Conservation (phyloP, 78 protist species). For the Thecamonas trahens region DNA sequence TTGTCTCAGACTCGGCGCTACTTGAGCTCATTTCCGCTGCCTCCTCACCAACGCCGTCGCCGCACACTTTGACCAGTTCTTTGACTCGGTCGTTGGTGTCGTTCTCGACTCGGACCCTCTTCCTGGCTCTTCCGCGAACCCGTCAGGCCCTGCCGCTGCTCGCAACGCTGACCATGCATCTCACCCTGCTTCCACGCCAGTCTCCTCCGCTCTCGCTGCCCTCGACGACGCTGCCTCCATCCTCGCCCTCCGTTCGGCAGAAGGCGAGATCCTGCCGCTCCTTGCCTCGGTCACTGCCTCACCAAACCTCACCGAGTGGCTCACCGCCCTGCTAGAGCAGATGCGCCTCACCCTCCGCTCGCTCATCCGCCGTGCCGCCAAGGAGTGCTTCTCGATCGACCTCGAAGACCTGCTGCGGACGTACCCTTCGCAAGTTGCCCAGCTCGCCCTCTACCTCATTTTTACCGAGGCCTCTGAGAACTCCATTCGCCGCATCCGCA, state of each 20-base stretch:
- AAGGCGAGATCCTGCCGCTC: conserved; percentile 45
- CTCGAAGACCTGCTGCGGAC: conserved; percentile 23
- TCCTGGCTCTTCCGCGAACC: background rate
- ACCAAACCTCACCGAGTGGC: conserved; percentile 83
- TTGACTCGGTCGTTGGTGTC: conserved; percentile 9
- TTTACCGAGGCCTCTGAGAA: conserved; percentile 66
- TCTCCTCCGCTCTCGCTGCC: no score
- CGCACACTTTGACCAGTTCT: conserved; percentile 34
- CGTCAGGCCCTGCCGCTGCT: conserved; percentile 20
- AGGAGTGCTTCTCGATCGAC: background rate
- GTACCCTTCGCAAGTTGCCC: conserved; percentile 62
- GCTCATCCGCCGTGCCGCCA: background rate
- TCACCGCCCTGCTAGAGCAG: no score
- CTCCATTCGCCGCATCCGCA: no score
- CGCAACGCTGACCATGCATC: conserved; percentile 41
- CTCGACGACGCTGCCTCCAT: conserved; percentile 24
- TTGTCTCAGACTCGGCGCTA: conserved; percentile 75
- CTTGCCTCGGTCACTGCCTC: conserved; percentile 28
- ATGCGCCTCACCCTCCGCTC: no score
- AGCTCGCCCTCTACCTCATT: conserved; percentile 55
- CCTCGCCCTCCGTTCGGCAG: background rate
- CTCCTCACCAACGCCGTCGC: conserved; percentile 31
- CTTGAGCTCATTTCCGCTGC: conserved; percentile 65
- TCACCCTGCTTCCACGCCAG: no score
- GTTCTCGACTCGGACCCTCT: conserved; percentile 13